These are phyloP conservation scores for Boletus sp. DNA, from an alignment of 1,284 basidiomycete species.

Conservation along the genomic window DNA sequence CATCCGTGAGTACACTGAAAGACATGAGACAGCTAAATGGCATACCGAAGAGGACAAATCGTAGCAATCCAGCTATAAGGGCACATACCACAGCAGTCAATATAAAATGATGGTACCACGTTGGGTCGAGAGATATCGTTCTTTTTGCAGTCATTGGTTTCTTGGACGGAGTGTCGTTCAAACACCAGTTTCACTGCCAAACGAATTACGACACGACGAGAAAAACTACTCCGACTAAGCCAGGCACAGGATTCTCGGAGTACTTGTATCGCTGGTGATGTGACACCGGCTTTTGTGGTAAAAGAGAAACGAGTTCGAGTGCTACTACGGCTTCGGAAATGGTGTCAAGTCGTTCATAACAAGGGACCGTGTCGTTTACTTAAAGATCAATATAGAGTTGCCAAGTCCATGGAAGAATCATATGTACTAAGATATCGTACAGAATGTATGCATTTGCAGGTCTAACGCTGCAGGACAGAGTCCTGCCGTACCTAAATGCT, in stretches of 20 bases:
- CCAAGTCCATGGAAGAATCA: slow-evolving; percentile 11
- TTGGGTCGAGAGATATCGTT: slow-evolving; percentile 42
- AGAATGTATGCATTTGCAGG: not conserved
- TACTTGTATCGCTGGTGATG: no score
- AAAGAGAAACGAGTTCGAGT: no score
- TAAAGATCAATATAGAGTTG: not conserved
- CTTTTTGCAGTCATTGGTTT: slow-evolving; percentile 24
- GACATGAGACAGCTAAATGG: not conserved
- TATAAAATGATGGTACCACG: slow-evolving; percentile 52
- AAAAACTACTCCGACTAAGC: no score
- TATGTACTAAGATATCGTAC: slow-evolving; percentile 6
- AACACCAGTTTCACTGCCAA: no score
- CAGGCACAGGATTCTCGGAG: no score
- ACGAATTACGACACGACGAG: no score
- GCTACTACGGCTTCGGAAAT: no score
- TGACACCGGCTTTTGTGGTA: no score
- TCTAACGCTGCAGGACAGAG: not conserved
- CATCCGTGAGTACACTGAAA: slow-evolving; percentile 1
- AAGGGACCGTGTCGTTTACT: not conserved
- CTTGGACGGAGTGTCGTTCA: not conserved
- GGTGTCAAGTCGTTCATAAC: not conserved
- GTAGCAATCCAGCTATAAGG: slow-evolving; percentile 42
- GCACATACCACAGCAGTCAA: slow-evolving; percentile 37
- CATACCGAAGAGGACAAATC: slow-evolving; percentile 50
- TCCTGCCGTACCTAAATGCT: slow-evolving; percentile 23